phyloP scores from a whole-genome alignment of 768 basidiomycete genomes.

The Phanerochaete sordida region DNA sequence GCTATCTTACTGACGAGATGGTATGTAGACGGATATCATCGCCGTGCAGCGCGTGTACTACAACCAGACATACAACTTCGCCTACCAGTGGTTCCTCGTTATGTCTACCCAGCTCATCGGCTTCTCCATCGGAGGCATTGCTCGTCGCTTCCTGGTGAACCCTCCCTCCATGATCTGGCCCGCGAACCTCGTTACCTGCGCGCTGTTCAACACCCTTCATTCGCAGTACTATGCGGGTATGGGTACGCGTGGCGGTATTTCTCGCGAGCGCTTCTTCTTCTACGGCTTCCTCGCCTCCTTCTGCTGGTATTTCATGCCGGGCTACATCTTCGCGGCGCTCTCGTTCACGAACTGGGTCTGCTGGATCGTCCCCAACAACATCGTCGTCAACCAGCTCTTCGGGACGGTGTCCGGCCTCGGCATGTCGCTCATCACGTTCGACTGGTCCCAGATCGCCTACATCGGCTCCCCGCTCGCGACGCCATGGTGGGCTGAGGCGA shows the following conservation, averaged over 20 bases:
- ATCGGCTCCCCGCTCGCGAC: constrained; percentile 57
- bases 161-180: constrained; percentile 47
- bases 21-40: constrained; percentile 55
- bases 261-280: constrained; percentile 50
- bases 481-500: constrained; percentile 71
- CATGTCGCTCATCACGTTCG: constrained; percentile 71
- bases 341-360: constrained; percentile 44
- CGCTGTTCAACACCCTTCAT: constrained; percentile 43
- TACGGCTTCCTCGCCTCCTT: constrained; percentile 35
- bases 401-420: constrained; percentile 69
- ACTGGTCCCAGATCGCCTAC: constrained; percentile 73
- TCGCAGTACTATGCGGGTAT: constrained; percentile 38
- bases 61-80: constrained; percentile 50
- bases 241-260: constrained; percentile 42
- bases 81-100: constrained; percentile 75
- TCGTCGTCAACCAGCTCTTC: constrained; percentile 79
- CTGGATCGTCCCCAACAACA: constrained; percentile 70
- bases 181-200: constrained; percentile 37
- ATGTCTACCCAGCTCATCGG: constrained; percentile 69
- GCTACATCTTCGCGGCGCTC: constrained; percentile 57
- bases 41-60: constrained; percentile 75
- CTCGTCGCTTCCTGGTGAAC: constrained; percentile 40
- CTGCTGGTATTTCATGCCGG: constrained; percentile 60
- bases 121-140: constrained; percentile 40
- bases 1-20: no score